phyloP scores from a whole-genome alignment of 208 protist genomes.

The Leptomonas seymouri region DNA sequence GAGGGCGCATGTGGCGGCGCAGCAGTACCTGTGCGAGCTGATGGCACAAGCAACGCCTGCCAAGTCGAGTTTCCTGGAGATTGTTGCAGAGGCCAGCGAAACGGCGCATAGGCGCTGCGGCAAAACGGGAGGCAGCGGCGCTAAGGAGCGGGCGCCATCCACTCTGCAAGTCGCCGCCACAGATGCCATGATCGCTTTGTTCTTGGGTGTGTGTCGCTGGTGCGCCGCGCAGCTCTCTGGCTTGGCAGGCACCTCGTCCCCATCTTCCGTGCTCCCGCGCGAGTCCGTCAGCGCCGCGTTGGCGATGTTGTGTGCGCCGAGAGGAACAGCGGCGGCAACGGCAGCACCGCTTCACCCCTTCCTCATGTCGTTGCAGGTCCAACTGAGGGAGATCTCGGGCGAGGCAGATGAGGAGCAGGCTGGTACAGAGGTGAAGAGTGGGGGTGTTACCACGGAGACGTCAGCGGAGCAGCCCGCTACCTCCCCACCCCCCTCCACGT shows the following conservation, averaged over 20 bases:
- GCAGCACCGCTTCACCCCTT: not conserved
- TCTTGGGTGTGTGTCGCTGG: constrained; percentile 51
- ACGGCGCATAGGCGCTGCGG: constrained; percentile 28
- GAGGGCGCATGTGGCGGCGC: constrained; percentile 31
- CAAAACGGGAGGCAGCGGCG: not conserved
- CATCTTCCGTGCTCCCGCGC: not conserved
- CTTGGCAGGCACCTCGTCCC: not conserved
- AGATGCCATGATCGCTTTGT: constrained; percentile 50
- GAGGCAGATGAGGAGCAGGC: not conserved
- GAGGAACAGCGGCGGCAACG: not conserved
- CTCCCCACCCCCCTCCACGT: not conserved
- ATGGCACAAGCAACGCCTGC: constrained; percentile 6
- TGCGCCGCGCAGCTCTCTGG: constrained; percentile 31
- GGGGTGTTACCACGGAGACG: too few relatives aligned
- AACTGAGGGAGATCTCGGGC: not conserved
- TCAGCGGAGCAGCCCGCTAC: too few relatives aligned
- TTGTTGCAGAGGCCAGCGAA: constrained; percentile 45
- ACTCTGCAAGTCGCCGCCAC: constrained; percentile 4
- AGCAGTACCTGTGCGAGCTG: constrained; percentile 31
- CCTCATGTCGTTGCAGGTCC: not conserved
- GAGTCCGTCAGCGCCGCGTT: not conserved
- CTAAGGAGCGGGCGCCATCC: not conserved
- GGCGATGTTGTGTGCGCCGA: not conserved
- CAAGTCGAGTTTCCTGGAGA: constrained; percentile 37
- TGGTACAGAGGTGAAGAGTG: not conserved